Percentiles rank a stretch among this genome's conserved stretches.
phyloP scores from a whole-genome alignment of 352 stramenopile species.

The Globisporangium cederbergense region DNA sequence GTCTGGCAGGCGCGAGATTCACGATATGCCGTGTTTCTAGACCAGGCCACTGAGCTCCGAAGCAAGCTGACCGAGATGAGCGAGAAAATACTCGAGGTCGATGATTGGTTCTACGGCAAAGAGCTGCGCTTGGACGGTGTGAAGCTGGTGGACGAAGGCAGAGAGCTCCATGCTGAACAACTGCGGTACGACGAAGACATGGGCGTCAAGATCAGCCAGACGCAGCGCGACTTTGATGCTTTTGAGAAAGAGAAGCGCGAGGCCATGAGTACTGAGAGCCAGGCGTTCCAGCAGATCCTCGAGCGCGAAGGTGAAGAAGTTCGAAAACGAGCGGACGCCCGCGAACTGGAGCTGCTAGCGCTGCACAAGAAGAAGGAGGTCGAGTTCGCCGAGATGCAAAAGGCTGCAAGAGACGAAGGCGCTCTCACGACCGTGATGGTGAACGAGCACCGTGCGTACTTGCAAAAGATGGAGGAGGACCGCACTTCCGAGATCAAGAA shows the following conservation, averaged over 20 bases:
- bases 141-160: conserved; percentile 53
- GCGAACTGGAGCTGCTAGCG: conserved; percentile 79
- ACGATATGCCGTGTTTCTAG: conserved; percentile 40
- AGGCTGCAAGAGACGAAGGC: conserved; percentile 55
- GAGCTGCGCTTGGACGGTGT: conserved; percentile 83
- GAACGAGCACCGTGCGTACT: conserved; percentile 79
- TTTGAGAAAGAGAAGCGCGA: conserved; percentile 74
- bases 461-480: conserved; percentile 81
- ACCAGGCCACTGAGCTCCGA: conserved; percentile 53
- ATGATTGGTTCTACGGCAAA: conserved; percentile 92
- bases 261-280: conserved; percentile 48
- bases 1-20: conserved; percentile 74
- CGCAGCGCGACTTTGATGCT: conserved; percentile 77
- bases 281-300: conserved; percentile 64
- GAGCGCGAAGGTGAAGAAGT: conserved; percentile 47
- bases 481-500: conserved; percentile 56
- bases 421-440: conserved; percentile 58
- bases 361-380: conserved; percentile 65
- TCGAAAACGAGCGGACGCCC: conserved; percentile 44
- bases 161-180: conserved; percentile 55
- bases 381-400: conserved; percentile 70
- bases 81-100: conserved; percentile 86
- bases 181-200: conserved; percentile 74
- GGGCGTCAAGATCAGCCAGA: conserved; percentile 67
- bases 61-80: conserved; percentile 46